These are phyloP conservation scores for Somion occarium DNA, from an alignment of 1,284 basidiomycete genomes.

Conservation along the genomic window DNA sequence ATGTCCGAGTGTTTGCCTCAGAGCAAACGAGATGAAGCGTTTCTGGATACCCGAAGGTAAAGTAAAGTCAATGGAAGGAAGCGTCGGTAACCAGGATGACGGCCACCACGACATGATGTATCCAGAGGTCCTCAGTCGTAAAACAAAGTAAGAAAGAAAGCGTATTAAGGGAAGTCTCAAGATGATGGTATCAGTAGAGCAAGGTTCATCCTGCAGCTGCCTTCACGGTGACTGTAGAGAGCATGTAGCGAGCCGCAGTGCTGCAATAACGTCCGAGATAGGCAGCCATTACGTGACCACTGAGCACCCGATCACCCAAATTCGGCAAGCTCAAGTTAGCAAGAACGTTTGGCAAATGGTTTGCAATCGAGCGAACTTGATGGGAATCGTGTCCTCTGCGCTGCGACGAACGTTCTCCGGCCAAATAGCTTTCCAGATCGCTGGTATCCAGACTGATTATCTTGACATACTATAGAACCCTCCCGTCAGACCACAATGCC, in stretches of 20 bases:
- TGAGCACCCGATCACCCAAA: neutral
- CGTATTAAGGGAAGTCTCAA: neutral
- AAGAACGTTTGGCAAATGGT: no score
- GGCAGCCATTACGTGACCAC: neutral
- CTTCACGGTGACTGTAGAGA: no score
- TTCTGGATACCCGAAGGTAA: slow-evolving; percentile 83
- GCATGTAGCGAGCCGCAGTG: neutral
- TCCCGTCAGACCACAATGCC: no score
- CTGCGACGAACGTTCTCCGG: no score
- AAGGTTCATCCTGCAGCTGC: neutral
- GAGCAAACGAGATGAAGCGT: slow-evolving; percentile 85
- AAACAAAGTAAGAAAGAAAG: no score
- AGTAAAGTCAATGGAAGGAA: slow-evolving; percentile 60
- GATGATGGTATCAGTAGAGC: neutral
- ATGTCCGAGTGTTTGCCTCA: slow-evolving; percentile 81
- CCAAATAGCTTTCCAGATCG: no score
- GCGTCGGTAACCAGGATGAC: slow-evolving; percentile 54
- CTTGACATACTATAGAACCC: no score
- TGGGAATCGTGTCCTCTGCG: no score
- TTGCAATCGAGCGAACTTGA: no score
- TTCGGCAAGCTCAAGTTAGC: neutral
- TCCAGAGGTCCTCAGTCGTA: no score
- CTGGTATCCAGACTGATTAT: no score
- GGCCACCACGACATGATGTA: slow-evolving; percentile 31
- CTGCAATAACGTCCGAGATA: neutral